Evolutionary conservation across 176 grass and related monocot genomes (phyloP), one percentile per base, ranked within the genome.

Genomic region (Raddia distichophylla): DNA sequence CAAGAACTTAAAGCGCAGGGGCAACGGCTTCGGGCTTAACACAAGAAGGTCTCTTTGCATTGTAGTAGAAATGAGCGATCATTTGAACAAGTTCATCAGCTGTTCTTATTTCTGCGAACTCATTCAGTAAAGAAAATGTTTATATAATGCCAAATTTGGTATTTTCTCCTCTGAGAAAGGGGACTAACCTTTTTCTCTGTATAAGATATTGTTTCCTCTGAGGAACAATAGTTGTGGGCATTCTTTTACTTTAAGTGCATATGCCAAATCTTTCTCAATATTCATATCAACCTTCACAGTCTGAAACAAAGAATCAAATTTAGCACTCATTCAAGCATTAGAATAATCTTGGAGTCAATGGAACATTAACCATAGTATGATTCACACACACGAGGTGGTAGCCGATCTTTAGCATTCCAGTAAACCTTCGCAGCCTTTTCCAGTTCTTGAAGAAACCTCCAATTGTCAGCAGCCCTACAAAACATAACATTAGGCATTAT

Each of bases 201-300:
- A 95, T 63, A 99, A 47, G 55, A 99, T 89, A 55, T 86, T 87
- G 85, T 99, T 99, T 71, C 96, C 96, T 77, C 82, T 88, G 20
- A 99, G 77, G 89, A 95, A 99, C 75, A 99, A 89, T 70, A 99
- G 76, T 15, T 99, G 90, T 1, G 96, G 96, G 60, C 93, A 95
- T 85, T 93, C 84, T 86, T 82, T 90, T 53, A 89, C 93, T 86
- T 95, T 89, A 61, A 99, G 91, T 79, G 96, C 96, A 85, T 84
- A 91, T 59, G 93, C 91, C 35, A 99, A 73, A 49, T 99, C 93
- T 43, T 52, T 93, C 87, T 95, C 93, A 50, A 95, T 95, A 71
- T 99, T 95, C 46, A 99, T 75, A 83, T 95, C 93, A 86, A 99
- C 78, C 83, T 99, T 99, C 17, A 99, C 83, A 2, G 96, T 99